Evolutionary conservation across 805 yeast species (phyloP), one percentile per base, ranked within the genome.

Genomic region (Wickerhamiella azyma): DNA sequence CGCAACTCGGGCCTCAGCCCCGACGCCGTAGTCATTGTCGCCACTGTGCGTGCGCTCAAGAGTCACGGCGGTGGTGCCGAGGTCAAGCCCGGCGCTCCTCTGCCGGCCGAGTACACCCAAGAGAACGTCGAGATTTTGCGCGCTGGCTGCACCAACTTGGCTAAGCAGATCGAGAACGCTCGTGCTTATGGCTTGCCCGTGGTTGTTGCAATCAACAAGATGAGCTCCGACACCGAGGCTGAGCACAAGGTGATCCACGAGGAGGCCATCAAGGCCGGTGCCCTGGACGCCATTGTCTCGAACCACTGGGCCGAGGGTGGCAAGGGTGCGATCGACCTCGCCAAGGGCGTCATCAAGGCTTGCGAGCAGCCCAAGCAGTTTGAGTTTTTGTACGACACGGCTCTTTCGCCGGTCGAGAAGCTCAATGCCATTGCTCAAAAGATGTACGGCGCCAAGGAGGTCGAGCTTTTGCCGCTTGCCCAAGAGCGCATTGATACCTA

Each of bases 281-380:
- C 97, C 9, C 71, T 72, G 52, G 94, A 79, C 60, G 96, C 96
- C 10, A 85, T 86, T 53, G 79, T 83, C 14, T 77, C 95, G 6
- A 82, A 80, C 66, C 97, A 89, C 66, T 89, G 95, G 94, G 94
- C 84, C 55, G 75, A 84, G 65, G 97, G 97, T 68, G 97, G 97
- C 53, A 66, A 67, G 50, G 97, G 97, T 48, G 94, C 97, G 21
- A 62, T 83, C 47, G 78, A 74, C 30, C 74, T 89, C 48, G 97
- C 97, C 38, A 65, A 80, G 54, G 82, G 92, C 44, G 95, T 89
- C 32, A 74, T 83, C 47, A 70, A 75, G 53, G 89, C 94, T 26
- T 59, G 60, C 43, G 62, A 68, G 48, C 63, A 64, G 38, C 36
- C 55, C 32, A 51, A 51, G 37, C 63, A 70, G 38, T 76, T 79